These are phyloP conservation scores for Apophysomyces variabilis DNA, from an alignment of 371 early-diverging fungal species.

Conservation along the genomic window DNA sequence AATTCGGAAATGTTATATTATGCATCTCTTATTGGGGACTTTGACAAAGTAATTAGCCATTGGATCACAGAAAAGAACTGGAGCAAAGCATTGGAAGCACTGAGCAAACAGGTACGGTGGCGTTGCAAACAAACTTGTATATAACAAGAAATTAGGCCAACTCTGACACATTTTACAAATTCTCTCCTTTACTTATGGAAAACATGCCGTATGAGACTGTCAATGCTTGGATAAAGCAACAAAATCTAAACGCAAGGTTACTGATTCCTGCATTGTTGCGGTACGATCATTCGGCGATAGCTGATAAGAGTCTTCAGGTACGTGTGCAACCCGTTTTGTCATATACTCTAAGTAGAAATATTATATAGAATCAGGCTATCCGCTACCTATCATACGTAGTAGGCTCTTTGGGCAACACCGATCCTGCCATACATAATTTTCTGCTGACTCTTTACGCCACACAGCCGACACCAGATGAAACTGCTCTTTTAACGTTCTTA, in stretches of 20 bases:
- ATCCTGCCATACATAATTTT: slow-evolving; percentile 83
- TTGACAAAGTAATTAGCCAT: slow-evolving; percentile 74
- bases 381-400: slow-evolving; percentile 78
- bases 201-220: slow-evolving; percentile 80
- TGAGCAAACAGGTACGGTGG: slow-evolving; percentile 12
- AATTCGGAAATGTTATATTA: slow-evolving; percentile 74
- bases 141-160: slow-evolving; percentile 48
- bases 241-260: slow-evolving; percentile 74
- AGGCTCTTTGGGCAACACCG: slow-evolving; percentile 63
- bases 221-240: slow-evolving; percentile 76
- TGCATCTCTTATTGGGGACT: slow-evolving; percentile 77
- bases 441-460: slow-evolving; percentile 74
- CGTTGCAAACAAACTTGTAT: neutral
- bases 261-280: slow-evolving; percentile 86
- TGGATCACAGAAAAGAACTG: slow-evolving; percentile 78
- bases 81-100: slow-evolving; percentile 63
- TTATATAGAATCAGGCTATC: slow-evolving; percentile 71
- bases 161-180: slow-evolving; percentile 82
- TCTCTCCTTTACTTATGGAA: slow-evolving; percentile 80
- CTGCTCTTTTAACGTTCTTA: slow-evolving; percentile 60
- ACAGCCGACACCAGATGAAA: slow-evolving; percentile 57
- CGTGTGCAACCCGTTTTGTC: neutral
- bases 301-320: slow-evolving; percentile 40
- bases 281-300: slow-evolving; percentile 61
- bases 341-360: neutral